A percentile compares a stretch with the other conserved stretches of the same genome.
phyloP scores from a whole-genome alignment of 179 eudicot genomes.

The Sideroxylon spinosum region DNA sequence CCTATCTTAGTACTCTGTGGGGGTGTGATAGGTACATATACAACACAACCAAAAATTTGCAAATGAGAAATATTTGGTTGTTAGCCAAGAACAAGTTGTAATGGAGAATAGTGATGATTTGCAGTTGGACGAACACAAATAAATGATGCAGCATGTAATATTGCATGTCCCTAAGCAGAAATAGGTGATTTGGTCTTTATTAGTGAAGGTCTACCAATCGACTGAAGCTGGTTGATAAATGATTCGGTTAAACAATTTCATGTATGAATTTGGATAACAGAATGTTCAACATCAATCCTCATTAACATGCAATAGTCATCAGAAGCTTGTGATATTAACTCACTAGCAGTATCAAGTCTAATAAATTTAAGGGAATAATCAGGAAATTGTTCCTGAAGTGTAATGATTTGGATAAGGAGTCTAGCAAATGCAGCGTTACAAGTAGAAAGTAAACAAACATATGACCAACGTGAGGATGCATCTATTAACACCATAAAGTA shows the following conservation, averaged over 20 bases:
- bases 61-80: conserved; percentile 22
- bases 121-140: neutral
- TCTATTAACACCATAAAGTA: conserved; percentile 3
- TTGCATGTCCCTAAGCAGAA: conserved; percentile 14
- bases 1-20: conserved; percentile 9
- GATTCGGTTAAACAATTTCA: conserved; percentile 10
- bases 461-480: neutral
- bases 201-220: conserved; percentile 1
- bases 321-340: conserved; percentile 7
- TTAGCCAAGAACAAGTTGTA: conserved; percentile 1
- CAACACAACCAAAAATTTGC: neutral
- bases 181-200: neutral
- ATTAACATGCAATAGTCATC: conserved; percentile 16
- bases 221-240: neutral
- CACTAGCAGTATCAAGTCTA: conserved; percentile 5
- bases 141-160: conserved; percentile 18
- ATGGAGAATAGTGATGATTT: conserved; percentile 10
- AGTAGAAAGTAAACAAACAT: neutral
- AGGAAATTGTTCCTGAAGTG: neutral
- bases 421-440: neutral
- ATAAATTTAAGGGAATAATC: conserved; percentile 14
- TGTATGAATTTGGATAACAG: neutral
- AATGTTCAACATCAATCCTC: conserved; percentile 5
- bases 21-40: conserved; percentile 11
- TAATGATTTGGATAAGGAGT: conserved; percentile 8